Percentiles rank a stretch among this genome's conserved stretches.
Evolutionary conservation across 257 asterid species (phyloP).

Genomic region (Perilla frutescens): DNA sequence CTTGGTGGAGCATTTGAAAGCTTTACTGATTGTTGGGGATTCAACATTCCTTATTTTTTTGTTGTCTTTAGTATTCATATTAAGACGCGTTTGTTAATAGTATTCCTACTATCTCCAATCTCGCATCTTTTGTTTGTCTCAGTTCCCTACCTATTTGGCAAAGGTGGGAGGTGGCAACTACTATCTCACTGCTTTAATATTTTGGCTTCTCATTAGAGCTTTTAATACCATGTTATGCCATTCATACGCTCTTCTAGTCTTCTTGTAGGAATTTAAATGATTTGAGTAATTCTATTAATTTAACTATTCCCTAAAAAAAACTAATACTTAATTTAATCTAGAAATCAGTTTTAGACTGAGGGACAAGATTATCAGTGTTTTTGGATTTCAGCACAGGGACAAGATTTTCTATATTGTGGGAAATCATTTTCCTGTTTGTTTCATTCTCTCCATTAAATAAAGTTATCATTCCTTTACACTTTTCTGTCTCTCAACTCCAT

Average conservation of each 20-base stretch:
- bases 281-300: slow-evolving; percentile 1
- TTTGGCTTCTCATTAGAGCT: not conserved
- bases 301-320: not conserved
- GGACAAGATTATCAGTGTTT: not conserved
- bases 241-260: not conserved
- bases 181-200: not conserved
- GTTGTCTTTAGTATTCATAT: not conserved
- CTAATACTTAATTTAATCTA: not conserved
- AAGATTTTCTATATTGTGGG: not conserved
- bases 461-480: not conserved
- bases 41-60: slow-evolving; percentile 11
- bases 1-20: slow-evolving; percentile 10
- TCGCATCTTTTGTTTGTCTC: not conserved
- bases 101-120: not conserved
- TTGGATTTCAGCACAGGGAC: not conserved
- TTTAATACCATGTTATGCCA: not conserved
- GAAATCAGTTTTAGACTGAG: not conserved
- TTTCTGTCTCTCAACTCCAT: not conserved
- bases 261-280: not conserved
- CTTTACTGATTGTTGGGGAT: slow-evolving; percentile 4
- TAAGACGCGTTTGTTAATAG: not conserved
- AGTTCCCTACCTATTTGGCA: not conserved
- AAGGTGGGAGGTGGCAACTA: too few relatives aligned
- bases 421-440: not conserved
- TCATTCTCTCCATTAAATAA: not conserved